phyloP scores from a whole-genome alignment of 1,284 basidiomycete genomes.

The Amylostereum areolatum region DNA sequence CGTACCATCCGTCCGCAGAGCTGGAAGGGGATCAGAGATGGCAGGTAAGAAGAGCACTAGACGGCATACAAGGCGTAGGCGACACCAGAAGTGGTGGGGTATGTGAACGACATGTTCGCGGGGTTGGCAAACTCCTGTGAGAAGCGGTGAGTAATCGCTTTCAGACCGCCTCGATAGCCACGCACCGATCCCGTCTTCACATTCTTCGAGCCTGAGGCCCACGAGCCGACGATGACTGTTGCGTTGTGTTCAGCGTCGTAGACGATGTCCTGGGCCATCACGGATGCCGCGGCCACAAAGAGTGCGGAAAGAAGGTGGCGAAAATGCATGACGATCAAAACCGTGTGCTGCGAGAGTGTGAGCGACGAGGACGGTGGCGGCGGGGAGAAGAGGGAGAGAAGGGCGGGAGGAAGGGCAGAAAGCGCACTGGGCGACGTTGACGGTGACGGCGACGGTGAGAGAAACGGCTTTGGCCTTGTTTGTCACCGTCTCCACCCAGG shows the following conservation, averaged over 20 bases:
- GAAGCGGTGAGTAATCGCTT: not conserved
- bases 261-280: constrained; percentile 29
- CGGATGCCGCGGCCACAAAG: constrained; percentile 27
- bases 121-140: constrained; percentile 79
- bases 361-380: constrained; percentile 11
- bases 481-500: not conserved
- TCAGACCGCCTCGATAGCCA: constrained; percentile 16
- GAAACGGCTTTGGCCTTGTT: constrained; percentile 3
- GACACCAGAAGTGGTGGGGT: constrained; percentile 79
- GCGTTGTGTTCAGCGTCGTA: constrained; percentile 45
- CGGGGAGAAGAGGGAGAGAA: constrained; percentile 9
- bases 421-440: constrained; percentile 10
- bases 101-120: constrained; percentile 71
- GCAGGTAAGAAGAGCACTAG: not conserved
- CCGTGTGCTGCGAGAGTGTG: constrained; percentile 2
- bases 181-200: constrained; percentile 83
- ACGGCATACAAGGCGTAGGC: constrained; percentile 80
- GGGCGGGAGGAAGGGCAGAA: not conserved
- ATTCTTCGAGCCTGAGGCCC: constrained; percentile 72
- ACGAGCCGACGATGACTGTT: constrained; percentile 72
- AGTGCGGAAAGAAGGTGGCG: constrained; percentile 29
- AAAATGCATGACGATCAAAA: constrained; percentile 14
- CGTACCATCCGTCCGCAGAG: constrained; percentile 70
- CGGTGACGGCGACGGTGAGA: constrained; percentile 2
- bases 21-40: constrained; percentile 25